Evolutionary conservation across 2,329 filamentous ascomycete genomes (phyloP), one percentile per base, ranked within the genome.

Genomic region (Cladosporium sp.): DNA sequence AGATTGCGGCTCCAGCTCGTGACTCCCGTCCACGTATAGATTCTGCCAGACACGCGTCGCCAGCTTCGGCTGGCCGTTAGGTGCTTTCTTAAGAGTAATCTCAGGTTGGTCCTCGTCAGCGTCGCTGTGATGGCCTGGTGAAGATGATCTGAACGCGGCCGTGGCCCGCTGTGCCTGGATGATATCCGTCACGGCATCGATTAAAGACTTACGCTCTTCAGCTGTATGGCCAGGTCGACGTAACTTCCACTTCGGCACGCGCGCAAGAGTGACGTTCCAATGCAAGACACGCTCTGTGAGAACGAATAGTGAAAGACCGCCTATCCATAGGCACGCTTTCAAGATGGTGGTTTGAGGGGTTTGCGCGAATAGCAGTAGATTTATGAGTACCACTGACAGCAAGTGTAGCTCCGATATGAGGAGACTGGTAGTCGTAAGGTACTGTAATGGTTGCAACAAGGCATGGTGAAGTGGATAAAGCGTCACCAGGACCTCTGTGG

Each of bases 201-300:
- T 58, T 32, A 77, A 72, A 5, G 70, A 71, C 49, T 73, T 71
- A 16, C 66, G 68, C 46, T 72, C 69, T 57, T 67, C 68, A 34
- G 72, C 69, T 16, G 73, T 66, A 28, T 72, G 69, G 3, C 72
- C 73, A 10, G 77, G 72, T 52, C 84, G 81, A 61, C 83, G 80
- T 62, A 97, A 91, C 41, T 91, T 87, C 89, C 92, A 96, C 61
- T 84, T 89, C 2, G 93, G 93, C 14, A 97, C 88, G 53, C 92
- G 80, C 46, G 92, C 91, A 56, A 98, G 74, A 22, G 85, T 80
- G 49, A 97, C 86, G 43, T 88, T 90, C 87, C 89, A 95, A 61
- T 79, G 80, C 34, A 97, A 81, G 10, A 93, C 81, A 31, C 83
- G 78, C 31, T 82, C 81, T 65, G 89, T 95, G 5, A 81, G 73